Evolutionary conservation across 805 yeast genomes (phyloP).

Genomic region (Brettanomyces anomalus): DNA sequence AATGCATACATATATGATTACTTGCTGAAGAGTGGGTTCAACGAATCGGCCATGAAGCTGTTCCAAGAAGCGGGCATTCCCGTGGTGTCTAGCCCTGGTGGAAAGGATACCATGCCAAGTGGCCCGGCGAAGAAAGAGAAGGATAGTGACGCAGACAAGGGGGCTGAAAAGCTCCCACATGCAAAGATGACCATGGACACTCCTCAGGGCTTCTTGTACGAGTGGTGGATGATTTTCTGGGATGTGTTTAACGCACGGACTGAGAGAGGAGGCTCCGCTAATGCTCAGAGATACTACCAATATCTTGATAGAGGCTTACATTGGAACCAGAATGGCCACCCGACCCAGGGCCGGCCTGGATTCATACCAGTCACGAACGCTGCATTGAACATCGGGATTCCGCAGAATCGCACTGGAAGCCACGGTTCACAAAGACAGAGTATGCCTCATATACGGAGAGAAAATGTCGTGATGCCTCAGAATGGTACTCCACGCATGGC

Average conservation of each 20-base stretch:
- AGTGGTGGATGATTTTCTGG: slow-evolving; percentile 98
- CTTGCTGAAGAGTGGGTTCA: slow-evolving; percentile 61
- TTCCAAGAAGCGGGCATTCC: slow-evolving; percentile 70
- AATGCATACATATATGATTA: slow-evolving; percentile 87
- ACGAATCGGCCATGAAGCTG: slow-evolving; percentile 66
- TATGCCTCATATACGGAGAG: no score
- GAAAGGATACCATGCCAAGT: not conserved
- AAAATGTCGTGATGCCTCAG: no score
- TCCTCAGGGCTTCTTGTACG: slow-evolving; percentile 78
- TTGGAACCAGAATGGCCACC: slow-evolving; percentile 9
- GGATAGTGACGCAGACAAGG: not conserved
- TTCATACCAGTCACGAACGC: not conserved
- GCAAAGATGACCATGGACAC: slow-evolving; percentile 61
- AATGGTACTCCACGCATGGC: no score
- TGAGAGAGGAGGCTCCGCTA: slow-evolving; percentile 49
- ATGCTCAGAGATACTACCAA: slow-evolving; percentile 67
- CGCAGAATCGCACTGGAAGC: no score
- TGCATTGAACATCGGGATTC: not conserved
- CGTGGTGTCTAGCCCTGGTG: slow-evolving; percentile 13
- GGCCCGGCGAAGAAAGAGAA: not conserved
- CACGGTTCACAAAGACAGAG: no score
- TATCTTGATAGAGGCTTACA: slow-evolving; percentile 27
- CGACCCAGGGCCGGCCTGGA: not conserved
- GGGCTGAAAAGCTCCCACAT: slow-evolving; percentile 33
- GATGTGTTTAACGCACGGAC: slow-evolving; percentile 81